A percentile compares a stretch with the other conserved stretches of the same genome.
These are phyloP conservation scores for Arachis monticola DNA, from an alignment of 331 rosid species.

Conservation along the genomic window DNA sequence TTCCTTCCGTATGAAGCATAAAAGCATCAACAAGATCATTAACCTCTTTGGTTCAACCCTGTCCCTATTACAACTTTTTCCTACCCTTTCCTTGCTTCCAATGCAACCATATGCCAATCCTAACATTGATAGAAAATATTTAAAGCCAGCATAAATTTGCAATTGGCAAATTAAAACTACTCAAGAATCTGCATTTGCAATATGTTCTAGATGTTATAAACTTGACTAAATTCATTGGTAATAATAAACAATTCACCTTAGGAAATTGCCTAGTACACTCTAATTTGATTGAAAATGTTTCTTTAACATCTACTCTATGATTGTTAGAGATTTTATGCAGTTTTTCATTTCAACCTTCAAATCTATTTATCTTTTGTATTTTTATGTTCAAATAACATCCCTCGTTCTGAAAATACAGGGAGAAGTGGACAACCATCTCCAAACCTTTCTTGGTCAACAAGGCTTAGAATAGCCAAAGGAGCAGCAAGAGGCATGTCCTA, in stretches of 20 bases:
- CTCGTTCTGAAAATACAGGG: conserved; percentile 44
- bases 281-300: neutral
- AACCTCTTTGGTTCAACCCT: neutral
- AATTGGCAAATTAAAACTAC: neutral
- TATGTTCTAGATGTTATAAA: conserved; percentile 3
- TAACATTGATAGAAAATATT: conserved; percentile 19
- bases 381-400: too few species aligned
- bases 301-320: neutral
- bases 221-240: neutral
- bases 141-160: neutral
- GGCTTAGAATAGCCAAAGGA: conserved; percentile 75
- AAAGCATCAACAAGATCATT: conserved; percentile 1
- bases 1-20: conserved; percentile 26
- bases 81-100: conserved; percentile 29
- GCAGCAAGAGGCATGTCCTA: conserved; percentile 84
- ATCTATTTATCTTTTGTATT: too few species aligned
- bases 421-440: conserved; percentile 72
- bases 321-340: too few species aligned
- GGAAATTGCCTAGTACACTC: conserved; percentile 9
- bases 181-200: conserved; percentile 8
- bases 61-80: conserved; percentile 27
- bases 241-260: neutral
- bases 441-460: conserved; percentile 70
- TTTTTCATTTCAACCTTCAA: too few species aligned
- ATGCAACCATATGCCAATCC: conserved; percentile 29